phyloP scores from a whole-genome alignment of 2,329 filamentous ascomycete genomes.

The Paracamarosporium sp. region DNA sequence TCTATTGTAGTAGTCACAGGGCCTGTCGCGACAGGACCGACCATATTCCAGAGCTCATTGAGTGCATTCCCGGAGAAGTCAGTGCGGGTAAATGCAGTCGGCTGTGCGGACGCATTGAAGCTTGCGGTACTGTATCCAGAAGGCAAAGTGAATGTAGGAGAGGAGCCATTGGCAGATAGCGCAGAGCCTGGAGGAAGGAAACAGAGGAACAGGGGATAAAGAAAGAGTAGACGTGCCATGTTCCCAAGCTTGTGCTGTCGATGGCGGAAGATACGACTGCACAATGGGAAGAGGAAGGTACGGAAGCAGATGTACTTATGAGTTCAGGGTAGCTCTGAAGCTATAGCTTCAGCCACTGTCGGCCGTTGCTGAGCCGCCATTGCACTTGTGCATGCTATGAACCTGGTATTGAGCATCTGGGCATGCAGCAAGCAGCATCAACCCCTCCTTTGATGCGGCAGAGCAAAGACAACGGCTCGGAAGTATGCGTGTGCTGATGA shows the following conservation, averaged over 20 bases:
- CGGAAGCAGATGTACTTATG: constrained; percentile 17
- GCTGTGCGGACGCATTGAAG: constrained; percentile 53
- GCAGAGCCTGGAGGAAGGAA: constrained; percentile 18
- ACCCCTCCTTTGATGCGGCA: constrained; percentile 9
- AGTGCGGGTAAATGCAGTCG: constrained; percentile 50
- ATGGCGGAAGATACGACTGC: not conserved
- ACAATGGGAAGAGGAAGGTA: constrained; percentile 6
- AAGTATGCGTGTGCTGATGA: constrained; percentile 11
- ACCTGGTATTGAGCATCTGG: constrained; percentile 18
- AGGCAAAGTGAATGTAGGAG: constrained; percentile 37
- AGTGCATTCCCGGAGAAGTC: constrained; percentile 57
- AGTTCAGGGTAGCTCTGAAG: constrained; percentile 8
- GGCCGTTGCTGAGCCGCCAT: constrained; percentile 9
- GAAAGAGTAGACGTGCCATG: constrained; percentile 26
- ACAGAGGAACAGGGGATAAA: constrained; percentile 24
- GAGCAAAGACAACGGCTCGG: constrained; percentile 4
- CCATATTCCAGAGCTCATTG: constrained; percentile 54
- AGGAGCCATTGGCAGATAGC: constrained; percentile 23
- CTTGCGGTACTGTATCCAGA: constrained; percentile 45
- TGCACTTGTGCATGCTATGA: constrained; percentile 11
- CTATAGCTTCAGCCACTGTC: constrained; percentile 18
- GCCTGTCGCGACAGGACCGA: constrained; percentile 51
- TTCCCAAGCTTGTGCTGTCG: constrained; percentile 6
- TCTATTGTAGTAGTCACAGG: constrained; percentile 51
- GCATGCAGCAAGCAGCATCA: constrained; percentile 15